phyloP scores from a whole-genome alignment of 176 grass and related monocot genomes.

The Stipa capillata region DNA sequence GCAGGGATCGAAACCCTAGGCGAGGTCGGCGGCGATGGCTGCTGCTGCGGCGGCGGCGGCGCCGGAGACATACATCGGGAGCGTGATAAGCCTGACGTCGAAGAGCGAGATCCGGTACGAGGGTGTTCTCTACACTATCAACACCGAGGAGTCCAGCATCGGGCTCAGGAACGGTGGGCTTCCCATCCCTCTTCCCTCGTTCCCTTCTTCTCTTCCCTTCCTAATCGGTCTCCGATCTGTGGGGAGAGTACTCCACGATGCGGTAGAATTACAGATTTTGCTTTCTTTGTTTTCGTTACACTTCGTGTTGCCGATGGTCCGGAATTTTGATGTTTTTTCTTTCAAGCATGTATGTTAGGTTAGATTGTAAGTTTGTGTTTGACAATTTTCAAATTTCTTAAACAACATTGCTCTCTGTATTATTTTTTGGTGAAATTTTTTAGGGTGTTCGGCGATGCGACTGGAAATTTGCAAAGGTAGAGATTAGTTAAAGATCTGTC shows the following conservation, averaged over 20 bases:
- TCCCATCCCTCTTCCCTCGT: not conserved
- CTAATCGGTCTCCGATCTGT: not conserved
- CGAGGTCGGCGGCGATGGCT: constrained; percentile 2
- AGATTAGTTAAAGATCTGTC: not conserved
- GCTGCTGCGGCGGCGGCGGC: no score
- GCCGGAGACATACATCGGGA: constrained; percentile 77
- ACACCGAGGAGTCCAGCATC: constrained; percentile 94
- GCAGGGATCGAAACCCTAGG: constrained; percentile 34
- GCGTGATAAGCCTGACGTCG: constrained; percentile 82
- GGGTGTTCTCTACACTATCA: constrained; percentile 90
- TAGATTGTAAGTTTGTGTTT: not conserved
- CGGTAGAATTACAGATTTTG: not conserved
- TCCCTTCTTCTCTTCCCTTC: not conserved
- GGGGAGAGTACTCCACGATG: not conserved
- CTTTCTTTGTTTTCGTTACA: not conserved
- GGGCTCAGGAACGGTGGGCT: constrained; percentile 65
- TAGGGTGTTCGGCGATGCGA: no score
- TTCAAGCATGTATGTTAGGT: not conserved
- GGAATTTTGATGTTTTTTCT: not conserved
- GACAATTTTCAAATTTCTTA: not conserved
- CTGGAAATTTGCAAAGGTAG: no score
- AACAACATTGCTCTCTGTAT: not conserved
- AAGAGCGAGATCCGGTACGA: constrained; percentile 99
- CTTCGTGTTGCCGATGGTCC: not conserved
- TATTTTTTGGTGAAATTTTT: not conserved